phyloP scores from a whole-genome alignment of 768 basidiomycete species.

The Lactarius hengduanensis region DNA sequence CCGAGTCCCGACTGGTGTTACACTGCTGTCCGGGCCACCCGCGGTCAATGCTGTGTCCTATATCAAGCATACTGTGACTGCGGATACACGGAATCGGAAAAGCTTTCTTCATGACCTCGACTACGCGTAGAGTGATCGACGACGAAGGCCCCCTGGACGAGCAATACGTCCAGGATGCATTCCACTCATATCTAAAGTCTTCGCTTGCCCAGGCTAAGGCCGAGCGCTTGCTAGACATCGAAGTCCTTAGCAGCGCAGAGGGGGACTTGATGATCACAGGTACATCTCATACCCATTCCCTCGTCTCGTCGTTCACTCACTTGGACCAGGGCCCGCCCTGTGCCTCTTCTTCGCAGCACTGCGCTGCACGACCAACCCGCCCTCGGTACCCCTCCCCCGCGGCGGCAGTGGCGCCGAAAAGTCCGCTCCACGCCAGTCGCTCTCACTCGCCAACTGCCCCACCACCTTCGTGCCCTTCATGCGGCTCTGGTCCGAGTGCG shows the following conservation, averaged over 20 bases:
- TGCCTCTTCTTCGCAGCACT: conserved; percentile 85
- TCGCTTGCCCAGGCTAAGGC: conserved; percentile 72
- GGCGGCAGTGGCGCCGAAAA: conserved; percentile 37
- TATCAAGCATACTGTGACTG: neutral
- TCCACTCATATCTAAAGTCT: conserved; percentile 79
- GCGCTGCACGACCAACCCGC: conserved; percentile 69
- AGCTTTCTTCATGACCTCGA: conserved; percentile 3
- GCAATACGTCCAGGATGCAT: conserved; percentile 67
- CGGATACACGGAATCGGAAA: too few relatives aligned
- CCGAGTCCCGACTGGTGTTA: too few relatives aligned
- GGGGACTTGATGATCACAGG: conserved; percentile 86
- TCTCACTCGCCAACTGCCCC: conserved; percentile 70
- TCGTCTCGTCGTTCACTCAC: neutral
- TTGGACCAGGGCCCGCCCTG: conserved; percentile 55
- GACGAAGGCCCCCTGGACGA: conserved; percentile 51
- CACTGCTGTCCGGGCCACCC: neutral
- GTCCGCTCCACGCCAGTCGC: conserved; percentile 48
- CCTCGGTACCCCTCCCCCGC: conserved; percentile 77
- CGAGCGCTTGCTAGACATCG: conserved; percentile 69
- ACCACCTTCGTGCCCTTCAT: conserved; percentile 66
- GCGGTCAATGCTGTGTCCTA: neutral
- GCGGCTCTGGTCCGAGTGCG: conserved; percentile 66
- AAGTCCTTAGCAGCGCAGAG: conserved; percentile 74
- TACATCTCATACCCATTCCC: conserved; percentile 33
- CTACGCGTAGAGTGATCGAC: conserved; percentile 29